These are phyloP conservation scores for Penicillium egyptiacum DNA, from an alignment of 495 filamentous ascomycete species.

Conservation along the genomic window DNA sequence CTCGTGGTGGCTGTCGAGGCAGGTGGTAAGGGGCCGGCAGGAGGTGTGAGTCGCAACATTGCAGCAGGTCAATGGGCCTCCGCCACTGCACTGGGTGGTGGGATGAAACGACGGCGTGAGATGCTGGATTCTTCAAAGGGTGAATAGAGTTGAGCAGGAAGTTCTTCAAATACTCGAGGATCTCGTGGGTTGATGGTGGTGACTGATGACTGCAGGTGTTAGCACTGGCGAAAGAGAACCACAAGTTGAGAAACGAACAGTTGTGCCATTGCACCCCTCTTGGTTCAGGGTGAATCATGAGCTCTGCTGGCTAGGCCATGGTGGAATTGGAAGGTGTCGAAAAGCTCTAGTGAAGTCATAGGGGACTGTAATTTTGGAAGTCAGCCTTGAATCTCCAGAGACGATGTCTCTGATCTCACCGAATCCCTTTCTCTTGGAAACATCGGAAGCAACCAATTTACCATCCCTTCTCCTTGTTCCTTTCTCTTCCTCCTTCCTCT, in stretches of 20 bases:
- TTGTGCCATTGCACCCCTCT: neutral
- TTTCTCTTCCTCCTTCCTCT: neutral
- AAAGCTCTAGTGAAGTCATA: neutral
- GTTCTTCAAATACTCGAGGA: neutral
- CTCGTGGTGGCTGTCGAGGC: neutral
- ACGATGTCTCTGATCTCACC: neutral
- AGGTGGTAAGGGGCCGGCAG: neutral
- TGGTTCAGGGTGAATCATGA: neutral
- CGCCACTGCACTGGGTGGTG: neutral
- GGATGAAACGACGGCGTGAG: neutral
- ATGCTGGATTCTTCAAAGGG: too few species aligned
- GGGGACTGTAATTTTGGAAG: neutral
- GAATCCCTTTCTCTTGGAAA: neutral
- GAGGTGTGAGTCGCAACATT: neutral
- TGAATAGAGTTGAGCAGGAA: neutral
- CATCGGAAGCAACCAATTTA: neutral
- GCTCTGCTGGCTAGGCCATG: neutral
- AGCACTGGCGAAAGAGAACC: neutral
- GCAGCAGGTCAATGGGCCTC: neutral
- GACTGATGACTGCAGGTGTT: neutral
- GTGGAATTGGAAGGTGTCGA: neutral
- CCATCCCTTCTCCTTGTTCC: neutral
- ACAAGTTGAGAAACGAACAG: neutral
- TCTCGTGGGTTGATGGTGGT: neutral
- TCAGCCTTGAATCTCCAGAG: neutral